These are phyloP conservation scores for Symbiodinium pilosum DNA, from an alignment of 73 alveolate species.

Conservation along the genomic window DNA sequence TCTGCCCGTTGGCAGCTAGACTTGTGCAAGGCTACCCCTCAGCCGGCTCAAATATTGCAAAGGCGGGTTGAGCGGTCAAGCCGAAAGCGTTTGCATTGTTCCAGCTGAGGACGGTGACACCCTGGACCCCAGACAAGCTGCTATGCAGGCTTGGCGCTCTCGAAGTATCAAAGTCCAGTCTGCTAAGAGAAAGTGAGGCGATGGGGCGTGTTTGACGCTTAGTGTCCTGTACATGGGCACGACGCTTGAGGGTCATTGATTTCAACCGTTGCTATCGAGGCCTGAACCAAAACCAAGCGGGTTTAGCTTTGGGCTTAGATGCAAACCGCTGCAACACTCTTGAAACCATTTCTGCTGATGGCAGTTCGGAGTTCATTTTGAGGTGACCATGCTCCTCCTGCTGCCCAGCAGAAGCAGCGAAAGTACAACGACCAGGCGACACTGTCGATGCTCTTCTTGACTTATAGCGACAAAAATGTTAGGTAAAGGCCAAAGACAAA, in stretches of 20 bases:
- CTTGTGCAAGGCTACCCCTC: neutral
- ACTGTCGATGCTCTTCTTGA: neutral
- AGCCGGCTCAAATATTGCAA: slow-evolving; percentile 35
- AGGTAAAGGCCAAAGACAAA: slow-evolving; percentile 87
- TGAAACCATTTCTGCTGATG: neutral
- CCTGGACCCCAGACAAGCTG: slow-evolving; percentile 89
- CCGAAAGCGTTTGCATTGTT: neutral
- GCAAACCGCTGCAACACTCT: neutral
- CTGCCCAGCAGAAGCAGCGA: slow-evolving; percentile 30
- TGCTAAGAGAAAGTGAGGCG: slow-evolving; percentile 10
- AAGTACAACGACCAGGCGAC: slow-evolving; percentile 80
- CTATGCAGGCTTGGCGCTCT: slow-evolving; percentile 33
- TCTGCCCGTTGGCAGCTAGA: no score
- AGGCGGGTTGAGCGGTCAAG: neutral
- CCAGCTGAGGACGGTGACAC: slow-evolving; percentile 44
- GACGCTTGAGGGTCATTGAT: neutral
- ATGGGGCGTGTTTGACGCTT: slow-evolving; percentile 47
- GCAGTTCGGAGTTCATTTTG: neutral
- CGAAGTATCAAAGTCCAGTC: neutral
- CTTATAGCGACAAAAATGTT: neutral
- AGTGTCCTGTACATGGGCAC: no score
- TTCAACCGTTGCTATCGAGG: neutral
- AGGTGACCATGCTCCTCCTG: slow-evolving; percentile 78
- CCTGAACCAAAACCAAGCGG: slow-evolving; percentile 87
- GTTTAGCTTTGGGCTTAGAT: slow-evolving; percentile 1